These are phyloP conservation scores for Groenewaldozyma sp. DNA, from an alignment of 1,139 yeast genomes.

Conservation along the genomic window DNA sequence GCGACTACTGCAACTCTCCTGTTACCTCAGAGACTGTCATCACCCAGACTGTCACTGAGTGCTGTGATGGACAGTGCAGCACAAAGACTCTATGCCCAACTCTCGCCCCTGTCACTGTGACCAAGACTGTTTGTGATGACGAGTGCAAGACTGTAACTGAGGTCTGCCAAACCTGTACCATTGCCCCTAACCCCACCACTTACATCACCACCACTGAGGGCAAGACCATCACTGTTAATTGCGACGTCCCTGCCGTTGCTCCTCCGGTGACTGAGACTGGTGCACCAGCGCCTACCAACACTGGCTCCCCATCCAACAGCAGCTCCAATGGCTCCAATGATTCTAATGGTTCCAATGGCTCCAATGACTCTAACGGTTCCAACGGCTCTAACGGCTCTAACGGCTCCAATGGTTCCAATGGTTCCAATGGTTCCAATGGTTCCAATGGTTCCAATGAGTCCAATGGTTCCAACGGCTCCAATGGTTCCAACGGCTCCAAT, in stretches of 20 bases:
- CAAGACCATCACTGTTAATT: not conserved
- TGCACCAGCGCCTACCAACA: not conserved
- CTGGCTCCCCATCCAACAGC: not conserved
- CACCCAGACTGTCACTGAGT: constrained; percentile 21
- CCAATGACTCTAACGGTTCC: not conserved
- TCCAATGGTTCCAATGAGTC: not conserved
- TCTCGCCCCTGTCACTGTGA: constrained; percentile 2
- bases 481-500: no score
- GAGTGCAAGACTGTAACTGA: not conserved
- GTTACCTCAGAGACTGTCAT: constrained; percentile 14
- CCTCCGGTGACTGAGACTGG: no score
- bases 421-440: not conserved
- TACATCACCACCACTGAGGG: not conserved
- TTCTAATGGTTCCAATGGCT: no score
- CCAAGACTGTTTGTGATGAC: constrained; percentile 2
- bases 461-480: not conserved
- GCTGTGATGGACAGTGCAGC: constrained; percentile 20
- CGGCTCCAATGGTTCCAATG: not conserved
- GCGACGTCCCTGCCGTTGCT: not conserved
- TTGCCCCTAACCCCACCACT: not conserved
- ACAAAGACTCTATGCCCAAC: constrained; percentile 18
- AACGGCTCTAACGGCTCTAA: not conserved
- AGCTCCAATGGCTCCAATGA: not conserved
- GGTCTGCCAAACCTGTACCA: not conserved
- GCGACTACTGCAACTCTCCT: not conserved